These are phyloP conservation scores for Coffea eugenioides DNA, from an alignment of 257 asterid genomes.

Conservation along the genomic window DNA sequence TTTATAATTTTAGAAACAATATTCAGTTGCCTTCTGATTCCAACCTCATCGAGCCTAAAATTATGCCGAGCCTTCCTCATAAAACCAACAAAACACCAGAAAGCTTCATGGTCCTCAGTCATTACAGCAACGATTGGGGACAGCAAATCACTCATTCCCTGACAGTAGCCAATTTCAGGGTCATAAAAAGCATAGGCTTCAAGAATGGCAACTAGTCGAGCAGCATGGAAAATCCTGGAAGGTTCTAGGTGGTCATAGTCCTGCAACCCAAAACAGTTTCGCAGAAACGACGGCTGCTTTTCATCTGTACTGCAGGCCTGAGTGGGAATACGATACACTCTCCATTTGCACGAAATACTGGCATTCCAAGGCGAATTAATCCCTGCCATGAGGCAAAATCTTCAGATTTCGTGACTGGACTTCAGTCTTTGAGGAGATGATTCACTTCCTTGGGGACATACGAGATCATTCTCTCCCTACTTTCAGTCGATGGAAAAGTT, in stretches of 20 bases:
- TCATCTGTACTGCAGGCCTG: conserved; percentile 52
- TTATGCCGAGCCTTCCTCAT: conserved; percentile 96
- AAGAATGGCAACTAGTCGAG: conserved; percentile 79
- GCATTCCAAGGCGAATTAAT: conserved; percentile 90
- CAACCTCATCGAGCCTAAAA: conserved; percentile 83
- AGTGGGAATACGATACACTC: conserved; percentile 59
- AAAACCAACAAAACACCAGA: conserved; percentile 96
- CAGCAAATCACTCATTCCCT: conserved; percentile 92
- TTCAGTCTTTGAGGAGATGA: conserved; percentile 43
- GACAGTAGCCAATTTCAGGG: conserved; percentile 92
- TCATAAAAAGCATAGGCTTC: conserved; percentile 90
- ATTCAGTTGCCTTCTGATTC: conserved; percentile 75
- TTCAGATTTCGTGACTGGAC: conserved; percentile 54
- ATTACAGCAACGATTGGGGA: conserved; percentile 77
- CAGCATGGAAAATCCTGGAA: conserved; percentile 67
- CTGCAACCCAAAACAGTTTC: conserved; percentile 70
- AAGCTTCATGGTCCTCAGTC: conserved; percentile 87
- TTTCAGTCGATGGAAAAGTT: conserved; percentile 56
- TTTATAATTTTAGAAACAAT: conserved; percentile 76
- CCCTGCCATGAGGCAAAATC: conserved; percentile 79
- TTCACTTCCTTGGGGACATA: conserved; percentile 27
- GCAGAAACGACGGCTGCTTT: conserved; percentile 68
- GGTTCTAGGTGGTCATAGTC: conserved; percentile 79
- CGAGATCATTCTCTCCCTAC: conserved; percentile 42
- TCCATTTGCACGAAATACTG: conserved; percentile 71